These are phyloP conservation scores for Phytopythium helicoides DNA, from an alignment of 352 stramenopile genomes.

Conservation along the genomic window DNA sequence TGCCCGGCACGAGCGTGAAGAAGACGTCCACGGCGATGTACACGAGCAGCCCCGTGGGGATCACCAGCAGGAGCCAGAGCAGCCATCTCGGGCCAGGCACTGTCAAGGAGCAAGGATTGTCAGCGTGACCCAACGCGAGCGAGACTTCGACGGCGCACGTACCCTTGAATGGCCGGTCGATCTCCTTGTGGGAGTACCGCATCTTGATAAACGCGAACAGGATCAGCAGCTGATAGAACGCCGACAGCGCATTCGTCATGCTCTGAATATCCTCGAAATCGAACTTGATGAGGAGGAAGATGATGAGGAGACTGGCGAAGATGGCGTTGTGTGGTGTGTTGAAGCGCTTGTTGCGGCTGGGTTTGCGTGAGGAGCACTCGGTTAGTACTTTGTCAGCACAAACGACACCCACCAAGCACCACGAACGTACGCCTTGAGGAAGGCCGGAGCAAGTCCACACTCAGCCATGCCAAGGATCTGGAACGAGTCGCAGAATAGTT, in stretches of 20 bases:
- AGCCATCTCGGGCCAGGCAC: slow-evolving; percentile 29
- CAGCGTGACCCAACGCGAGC: background rate
- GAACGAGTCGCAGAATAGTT: slow-evolving; percentile 92
- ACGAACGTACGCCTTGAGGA: slow-evolving; percentile 73
- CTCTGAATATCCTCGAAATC: slow-evolving; percentile 77
- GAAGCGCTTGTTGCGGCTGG: slow-evolving; percentile 47
- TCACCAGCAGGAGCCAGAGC: slow-evolving; percentile 26
- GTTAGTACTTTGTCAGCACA: background rate
- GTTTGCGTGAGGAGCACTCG: background rate
- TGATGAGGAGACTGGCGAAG: slow-evolving; percentile 39
- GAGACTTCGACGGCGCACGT: background rate
- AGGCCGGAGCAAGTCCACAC: slow-evolving; percentile 77
- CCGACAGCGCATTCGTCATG: slow-evolving; percentile 91
- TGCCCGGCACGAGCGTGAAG: slow-evolving; percentile 31
- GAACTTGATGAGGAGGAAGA: slow-evolving; percentile 50
- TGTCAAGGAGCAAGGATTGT: background rate
- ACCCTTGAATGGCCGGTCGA: slow-evolving; percentile 40
- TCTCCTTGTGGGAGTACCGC: slow-evolving; percentile 31
- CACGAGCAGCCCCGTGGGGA: slow-evolving; percentile 33
- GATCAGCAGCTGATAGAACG: slow-evolving; percentile 83
- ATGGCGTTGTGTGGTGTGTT: slow-evolving; percentile 52
- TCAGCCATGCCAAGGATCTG: slow-evolving; percentile 84
- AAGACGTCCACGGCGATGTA: slow-evolving; percentile 53
- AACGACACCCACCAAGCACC: background rate
- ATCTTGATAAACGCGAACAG: slow-evolving; percentile 90